phyloP scores from a whole-genome alignment of 2,329 filamentous ascomycete genomes.

The Neurospora sp. region DNA sequence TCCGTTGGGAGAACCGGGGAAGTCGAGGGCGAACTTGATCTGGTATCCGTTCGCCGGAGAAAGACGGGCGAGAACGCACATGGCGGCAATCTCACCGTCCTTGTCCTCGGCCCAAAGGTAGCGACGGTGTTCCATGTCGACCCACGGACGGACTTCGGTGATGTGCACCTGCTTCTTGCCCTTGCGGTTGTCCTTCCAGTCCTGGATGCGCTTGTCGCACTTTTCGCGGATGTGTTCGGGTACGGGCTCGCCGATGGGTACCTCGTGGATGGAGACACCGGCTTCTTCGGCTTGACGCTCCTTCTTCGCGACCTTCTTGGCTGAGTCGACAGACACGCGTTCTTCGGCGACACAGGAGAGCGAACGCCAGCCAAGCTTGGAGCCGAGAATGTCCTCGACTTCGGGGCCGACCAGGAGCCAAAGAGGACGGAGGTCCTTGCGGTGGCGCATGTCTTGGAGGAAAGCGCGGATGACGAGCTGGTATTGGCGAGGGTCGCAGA shows the following conservation, averaged over 20 bases:
- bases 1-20: slow-evolving; percentile 76
- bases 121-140: slow-evolving; percentile 71
- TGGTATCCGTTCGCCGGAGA: slow-evolving; percentile 79
- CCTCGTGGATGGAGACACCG: slow-evolving; percentile 69
- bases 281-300: slow-evolving; percentile 72
- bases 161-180: slow-evolving; percentile 77
- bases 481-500: slow-evolving; percentile 74
- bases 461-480: slow-evolving; percentile 63
- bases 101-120: slow-evolving; percentile 74
- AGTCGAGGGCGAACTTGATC: slow-evolving; percentile 93
- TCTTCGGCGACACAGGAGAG: slow-evolving; percentile 85
- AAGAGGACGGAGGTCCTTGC: slow-evolving; percentile 56
- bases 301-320: slow-evolving; percentile 55
- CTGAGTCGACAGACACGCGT: slow-evolving; percentile 67
- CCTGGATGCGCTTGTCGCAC: slow-evolving; percentile 62
- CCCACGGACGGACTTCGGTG: slow-evolving; percentile 83
- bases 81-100: slow-evolving; percentile 60
- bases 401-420: slow-evolving; percentile 82
- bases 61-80: slow-evolving; percentile 78
- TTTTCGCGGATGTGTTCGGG: slow-evolving; percentile 58
- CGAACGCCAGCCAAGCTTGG: slow-evolving; percentile 77
- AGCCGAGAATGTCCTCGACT: slow-evolving; percentile 70
- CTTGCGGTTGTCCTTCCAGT: slow-evolving; percentile 74
- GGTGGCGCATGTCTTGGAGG: slow-evolving; percentile 54
- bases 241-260: slow-evolving; percentile 53